These are phyloP conservation scores for Blakeslea trispora DNA, from an alignment of 371 early-diverging fungal species.

Conservation along the genomic window DNA sequence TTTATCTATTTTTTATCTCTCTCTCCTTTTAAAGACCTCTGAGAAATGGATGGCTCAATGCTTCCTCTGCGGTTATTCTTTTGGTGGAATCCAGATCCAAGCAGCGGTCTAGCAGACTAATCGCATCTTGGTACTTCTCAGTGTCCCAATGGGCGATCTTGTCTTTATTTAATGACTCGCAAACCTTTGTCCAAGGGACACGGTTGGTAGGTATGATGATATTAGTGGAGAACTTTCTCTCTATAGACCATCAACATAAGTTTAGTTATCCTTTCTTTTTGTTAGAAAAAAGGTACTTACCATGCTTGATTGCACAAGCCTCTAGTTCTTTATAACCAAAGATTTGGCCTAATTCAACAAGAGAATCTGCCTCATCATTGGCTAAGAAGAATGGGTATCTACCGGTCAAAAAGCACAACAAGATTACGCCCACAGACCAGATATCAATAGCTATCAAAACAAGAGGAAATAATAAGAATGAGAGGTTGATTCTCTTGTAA, in stretches of 20 bases:
- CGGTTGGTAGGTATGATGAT: conserved; percentile 51
- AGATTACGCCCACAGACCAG: conserved; percentile 96
- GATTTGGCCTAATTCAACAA: conserved; percentile 89
- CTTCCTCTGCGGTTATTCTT: conserved; percentile 63
- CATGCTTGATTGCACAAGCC: conserved; percentile 58
- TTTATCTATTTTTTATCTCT: no score
- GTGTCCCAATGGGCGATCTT: conserved; percentile 18
- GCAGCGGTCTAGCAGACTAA: conserved; percentile 50
- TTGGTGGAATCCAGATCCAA: conserved; percentile 43
- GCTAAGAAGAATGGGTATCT: conserved; percentile 95
- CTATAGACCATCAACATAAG: no score
- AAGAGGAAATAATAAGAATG: background rate
- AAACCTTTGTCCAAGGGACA: conserved; percentile 40
- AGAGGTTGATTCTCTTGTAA: no score
- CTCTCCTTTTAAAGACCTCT: background rate
- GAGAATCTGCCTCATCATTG: conserved; percentile 86
- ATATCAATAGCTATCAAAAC: conserved; percentile 75
- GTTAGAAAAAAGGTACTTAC: no score
- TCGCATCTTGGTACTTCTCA: conserved; percentile 30
- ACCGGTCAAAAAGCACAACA: conserved; percentile 80
- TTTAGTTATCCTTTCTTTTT: no score
- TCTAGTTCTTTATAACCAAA: conserved; percentile 88
- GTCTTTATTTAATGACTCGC: conserved; percentile 32
- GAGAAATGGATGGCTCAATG: conserved; percentile 63
- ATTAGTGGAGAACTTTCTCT: conserved; percentile 63